A percentile compares a stretch with the other conserved stretches of the same genome.
phyloP scores from a whole-genome alignment of 1,139 yeast species.

The Yamadazyma sp. region DNA sequence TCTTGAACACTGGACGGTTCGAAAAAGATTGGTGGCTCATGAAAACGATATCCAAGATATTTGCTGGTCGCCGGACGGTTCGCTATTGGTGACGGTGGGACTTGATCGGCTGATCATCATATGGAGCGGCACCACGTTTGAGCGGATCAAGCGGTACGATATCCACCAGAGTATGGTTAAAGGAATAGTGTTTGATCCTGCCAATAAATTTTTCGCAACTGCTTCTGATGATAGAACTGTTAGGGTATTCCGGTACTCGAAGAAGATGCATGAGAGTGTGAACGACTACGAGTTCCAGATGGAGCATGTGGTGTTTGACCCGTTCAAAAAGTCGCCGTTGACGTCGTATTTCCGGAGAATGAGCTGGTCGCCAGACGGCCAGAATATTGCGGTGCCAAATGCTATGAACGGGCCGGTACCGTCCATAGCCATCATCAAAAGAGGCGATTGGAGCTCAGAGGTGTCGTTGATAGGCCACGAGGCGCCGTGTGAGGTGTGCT shows the following conservation, averaged over 20 bases:
- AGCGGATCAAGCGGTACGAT: constrained; percentile 82
- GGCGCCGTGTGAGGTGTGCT: constrained; percentile 92
- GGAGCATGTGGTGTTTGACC: constrained; percentile 79
- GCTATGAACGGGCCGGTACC: constrained; percentile 97
- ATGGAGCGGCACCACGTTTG: constrained; percentile 94
- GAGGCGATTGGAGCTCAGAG: constrained; percentile 93
- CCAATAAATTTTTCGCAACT: constrained; percentile 94
- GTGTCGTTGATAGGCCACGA: constrained; percentile 92
- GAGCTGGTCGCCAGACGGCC: constrained; percentile 99
- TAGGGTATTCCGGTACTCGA: constrained; percentile 80
- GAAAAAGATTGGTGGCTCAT: constrained; percentile 90
- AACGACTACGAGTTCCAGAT: constrained; percentile 78
- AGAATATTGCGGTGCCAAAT: constrained; percentile 92
- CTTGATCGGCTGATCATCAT: constrained; percentile 86
- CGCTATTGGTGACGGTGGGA: constrained; percentile 88
- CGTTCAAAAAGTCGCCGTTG: constrained; percentile 85
- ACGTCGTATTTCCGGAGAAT: constrained; percentile 89
- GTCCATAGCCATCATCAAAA: constrained; percentile 79
- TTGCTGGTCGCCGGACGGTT: constrained; percentile 97
- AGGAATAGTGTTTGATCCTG: constrained; percentile 97
- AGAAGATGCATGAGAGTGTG: constrained; percentile 52
- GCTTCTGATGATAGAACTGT: constrained; percentile 94
- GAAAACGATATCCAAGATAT: constrained; percentile 96
- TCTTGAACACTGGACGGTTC: constrained; percentile 88
- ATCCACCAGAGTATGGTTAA: constrained; percentile 94